Evolutionary conservation across 1,284 basidiomycete genomes (phyloP).

Genomic region (Apiotrichum akiyoshidainum): DNA sequence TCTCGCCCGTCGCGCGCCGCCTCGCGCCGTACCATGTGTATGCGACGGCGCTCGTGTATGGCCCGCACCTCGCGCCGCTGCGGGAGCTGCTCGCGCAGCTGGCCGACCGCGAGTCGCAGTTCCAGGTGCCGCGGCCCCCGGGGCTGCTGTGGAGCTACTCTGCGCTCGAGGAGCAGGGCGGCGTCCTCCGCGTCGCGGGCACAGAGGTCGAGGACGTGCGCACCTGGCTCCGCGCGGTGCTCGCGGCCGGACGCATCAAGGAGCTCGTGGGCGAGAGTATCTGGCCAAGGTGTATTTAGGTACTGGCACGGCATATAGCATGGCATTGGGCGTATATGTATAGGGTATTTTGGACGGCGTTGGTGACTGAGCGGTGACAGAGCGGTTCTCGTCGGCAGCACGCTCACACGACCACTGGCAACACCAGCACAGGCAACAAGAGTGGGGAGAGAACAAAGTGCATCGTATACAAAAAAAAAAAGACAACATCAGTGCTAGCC

Average conservation of each 20-base stretch:
- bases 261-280: slow-evolving; percentile 46
- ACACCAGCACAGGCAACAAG: background rate
- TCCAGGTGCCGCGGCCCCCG: slow-evolving; percentile 35
- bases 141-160: slow-evolving; percentile 46
- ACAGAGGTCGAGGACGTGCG: slow-evolving; percentile 45
- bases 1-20: slow-evolving; percentile 21
- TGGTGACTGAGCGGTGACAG: background rate
- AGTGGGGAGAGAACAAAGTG: background rate
- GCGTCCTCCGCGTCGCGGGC: slow-evolving; percentile 44
- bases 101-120: slow-evolving; percentile 32
- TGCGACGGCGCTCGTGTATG: slow-evolving; percentile 45
- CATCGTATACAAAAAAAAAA: background rate
- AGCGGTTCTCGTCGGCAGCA: background rate
- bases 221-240: slow-evolving; percentile 39
- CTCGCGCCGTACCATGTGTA: slow-evolving; percentile 50
- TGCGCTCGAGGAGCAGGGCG: slow-evolving; percentile 30
- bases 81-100: slow-evolving; percentile 27
- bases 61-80: slow-evolving; percentile 35
- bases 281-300: slow-evolving; percentile 40
- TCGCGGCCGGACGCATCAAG: slow-evolving; percentile 34
- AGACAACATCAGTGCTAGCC: no score
- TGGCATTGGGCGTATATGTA: background rate
- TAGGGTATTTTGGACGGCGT: no score
- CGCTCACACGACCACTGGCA: background rate
- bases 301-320: no score